Percentiles rank a stretch among this genome's conserved stretches.
These are phyloP conservation scores for Monosporascus sp. DNA, from an alignment of 2,329 filamentous ascomycete genomes.

Conservation along the genomic window DNA sequence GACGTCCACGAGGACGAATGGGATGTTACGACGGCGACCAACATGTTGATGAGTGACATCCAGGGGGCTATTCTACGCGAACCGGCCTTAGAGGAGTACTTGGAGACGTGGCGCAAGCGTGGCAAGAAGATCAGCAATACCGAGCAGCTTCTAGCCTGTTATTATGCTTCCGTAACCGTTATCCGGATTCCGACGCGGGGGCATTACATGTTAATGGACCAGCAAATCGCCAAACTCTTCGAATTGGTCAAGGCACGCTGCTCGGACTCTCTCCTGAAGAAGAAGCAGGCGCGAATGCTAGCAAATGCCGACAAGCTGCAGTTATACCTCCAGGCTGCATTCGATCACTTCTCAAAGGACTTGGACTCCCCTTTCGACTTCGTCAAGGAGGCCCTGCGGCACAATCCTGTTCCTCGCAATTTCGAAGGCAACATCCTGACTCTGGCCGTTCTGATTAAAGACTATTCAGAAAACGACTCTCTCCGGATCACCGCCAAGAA, in stretches of 20 bases:
- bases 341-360: slow-evolving; percentile 26
- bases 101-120: slow-evolving; percentile 34
- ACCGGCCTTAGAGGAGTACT: slow-evolving; percentile 32
- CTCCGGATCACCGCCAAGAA: slow-evolving; percentile 19
- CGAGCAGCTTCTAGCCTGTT: slow-evolving; percentile 40
- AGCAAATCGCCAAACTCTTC: slow-evolving; percentile 42
- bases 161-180: slow-evolving; percentile 43
- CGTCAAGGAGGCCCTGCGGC: slow-evolving; percentile 27
- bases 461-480: slow-evolving; percentile 10
- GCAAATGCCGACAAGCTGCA: slow-evolving; percentile 23
- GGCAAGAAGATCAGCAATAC: slow-evolving; percentile 37
- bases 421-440: slow-evolving; percentile 27
- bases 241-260: slow-evolving; percentile 34
- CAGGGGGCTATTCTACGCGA: slow-evolving; percentile 27
- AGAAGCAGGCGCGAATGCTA: slow-evolving; percentile 34
- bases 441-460: slow-evolving; percentile 22
- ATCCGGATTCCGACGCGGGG: slow-evolving; percentile 38
- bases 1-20: slow-evolving; percentile 34
- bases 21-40: slow-evolving; percentile 35
- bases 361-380: slow-evolving; percentile 28
- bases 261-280: slow-evolving; percentile 33
- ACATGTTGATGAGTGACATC: slow-evolving; percentile 30
- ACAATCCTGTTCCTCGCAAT: slow-evolving; percentile 24
- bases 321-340: slow-evolving; percentile 26
- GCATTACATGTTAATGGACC: slow-evolving; percentile 39